Evolutionary conservation across 768 basidiomycete species (phyloP), one percentile per base, ranked within the genome.

Genomic region (Termitomyces sp.): DNA sequence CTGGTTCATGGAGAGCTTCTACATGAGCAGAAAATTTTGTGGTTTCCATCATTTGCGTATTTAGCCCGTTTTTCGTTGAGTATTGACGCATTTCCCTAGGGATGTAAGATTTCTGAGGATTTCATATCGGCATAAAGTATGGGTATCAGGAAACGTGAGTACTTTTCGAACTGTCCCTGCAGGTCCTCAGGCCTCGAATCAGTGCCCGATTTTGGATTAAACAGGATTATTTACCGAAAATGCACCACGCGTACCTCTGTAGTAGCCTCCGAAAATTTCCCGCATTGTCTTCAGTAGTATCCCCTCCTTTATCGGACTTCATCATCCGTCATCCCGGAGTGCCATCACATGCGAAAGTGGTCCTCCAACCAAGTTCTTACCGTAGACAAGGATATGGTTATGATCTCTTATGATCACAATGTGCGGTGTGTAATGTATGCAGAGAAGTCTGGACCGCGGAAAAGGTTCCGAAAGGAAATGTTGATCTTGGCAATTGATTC

Each of bases 201-300:
- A 25, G 25, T 60, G 29, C 60, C 57, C 65, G 58, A 60, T 61
- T 42, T 29, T 25, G 36, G 29, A 50, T 47, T 29, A 5, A 58
- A 29, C 52, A 52, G 20, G 51, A 52, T 49, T 37, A 57, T 32
- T 37, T 52, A 57, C 62, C 46, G 54, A 61, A 63, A 61, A 52
- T 57, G 57, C 34, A 61, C 57, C 66, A 67, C 54, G 43, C n/a
- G 54, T 9, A 42, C 3, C 4, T 17, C 40, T 42, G 40, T 17
- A 8, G 7, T 15, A 42, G 9, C 37, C 59, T 15, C 64, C 66
- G 66, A 67, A n/a, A 57, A 62, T 67, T 53, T 48, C 50, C 66
- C 66, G 64, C 58, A 34, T 51, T 51, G 52, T 25, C 57, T 46
- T 43, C 59, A 25, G 6, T 15, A 17, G 15, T 42, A 12, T 37